phyloP scores from a whole-genome alignment of 345 rosid genomes.

The Linum usitatissimum region DNA sequence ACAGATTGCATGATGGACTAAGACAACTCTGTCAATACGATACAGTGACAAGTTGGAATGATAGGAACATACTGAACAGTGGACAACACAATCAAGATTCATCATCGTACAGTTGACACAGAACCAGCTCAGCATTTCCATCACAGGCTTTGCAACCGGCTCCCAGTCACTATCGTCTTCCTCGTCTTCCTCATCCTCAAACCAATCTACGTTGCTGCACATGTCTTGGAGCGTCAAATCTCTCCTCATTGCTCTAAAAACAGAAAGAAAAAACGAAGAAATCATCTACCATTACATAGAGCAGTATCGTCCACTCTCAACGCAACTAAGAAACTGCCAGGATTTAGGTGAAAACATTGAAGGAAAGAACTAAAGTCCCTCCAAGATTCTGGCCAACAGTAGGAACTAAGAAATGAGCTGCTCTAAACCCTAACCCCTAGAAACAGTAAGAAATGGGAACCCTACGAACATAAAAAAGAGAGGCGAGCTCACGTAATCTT shows the following conservation, averaged over 20 bases:
- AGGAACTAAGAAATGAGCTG: too few relatives aligned
- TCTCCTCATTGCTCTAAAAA: slow-evolving; percentile 25
- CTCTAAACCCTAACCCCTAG: too few relatives aligned
- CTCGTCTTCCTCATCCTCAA: slow-evolving; percentile 50
- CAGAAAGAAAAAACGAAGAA: too few relatives aligned
- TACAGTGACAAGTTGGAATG: not conserved
- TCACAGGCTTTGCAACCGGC: slow-evolving; percentile 47
- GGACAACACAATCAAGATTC: slow-evolving; percentile 50
- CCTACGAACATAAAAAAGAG: too few relatives aligned
- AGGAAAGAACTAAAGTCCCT: too few relatives aligned
- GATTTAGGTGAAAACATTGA: too few relatives aligned
- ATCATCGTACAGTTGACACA: slow-evolving; percentile 88
- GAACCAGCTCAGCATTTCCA: slow-evolving; percentile 65
- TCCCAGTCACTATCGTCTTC: slow-evolving; percentile 97
- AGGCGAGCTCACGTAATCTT: too few relatives aligned
- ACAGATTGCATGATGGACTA: not conserved
- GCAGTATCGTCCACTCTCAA: too few relatives aligned
- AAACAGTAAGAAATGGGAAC: too few relatives aligned
- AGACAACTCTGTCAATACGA: not conserved
- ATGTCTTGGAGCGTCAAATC: slow-evolving; percentile 71
- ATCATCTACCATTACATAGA: too few relatives aligned
- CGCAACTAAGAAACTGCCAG: too few relatives aligned
- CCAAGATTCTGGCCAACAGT: too few relatives aligned
- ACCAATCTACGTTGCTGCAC: slow-evolving; percentile 32
- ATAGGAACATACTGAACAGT: slow-evolving; percentile 56